Conservation (phyloP, 1,139 yeast genomes). For the Fermentozyma sake region DNA sequence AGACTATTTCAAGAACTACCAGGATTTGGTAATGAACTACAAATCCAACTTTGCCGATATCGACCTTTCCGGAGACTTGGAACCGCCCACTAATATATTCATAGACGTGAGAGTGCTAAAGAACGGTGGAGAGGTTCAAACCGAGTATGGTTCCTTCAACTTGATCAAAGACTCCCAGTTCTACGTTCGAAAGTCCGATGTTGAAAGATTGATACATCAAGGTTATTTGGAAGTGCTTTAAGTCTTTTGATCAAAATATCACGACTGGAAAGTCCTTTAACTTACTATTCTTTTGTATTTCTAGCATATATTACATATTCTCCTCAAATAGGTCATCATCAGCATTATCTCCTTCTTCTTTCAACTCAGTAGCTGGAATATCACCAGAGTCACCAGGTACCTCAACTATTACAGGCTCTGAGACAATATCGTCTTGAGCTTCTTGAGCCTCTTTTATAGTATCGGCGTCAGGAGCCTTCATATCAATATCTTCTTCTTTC, state of each 20-base stretch:
- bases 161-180: constrained; percentile 94
- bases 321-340: constrained; percentile 2
- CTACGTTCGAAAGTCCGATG: constrained; percentile 90
- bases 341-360: constrained; percentile 2
- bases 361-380: not conserved
- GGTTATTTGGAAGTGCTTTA: constrained; percentile 81
- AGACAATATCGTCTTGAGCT: not conserved
- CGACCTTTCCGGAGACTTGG: constrained; percentile 83
- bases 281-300: too few relatives aligned
- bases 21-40: constrained; percentile 67
- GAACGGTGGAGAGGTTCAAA: constrained; percentile 96
- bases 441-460: not conserved
- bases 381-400: not conserved
- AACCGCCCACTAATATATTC: constrained; percentile 87
- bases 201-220: constrained; percentile 88
- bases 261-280: too few relatives aligned
- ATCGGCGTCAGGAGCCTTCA: not conserved
- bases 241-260: constrained; percentile 1
- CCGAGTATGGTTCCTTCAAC: constrained; percentile 95
- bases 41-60: constrained; percentile 79
- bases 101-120: constrained; percentile 89
- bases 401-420: not conserved
- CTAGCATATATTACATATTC: not conserved
- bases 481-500: constrained; percentile 1
- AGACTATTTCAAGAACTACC: constrained; percentile 69